Base-by-base conservation (phyloP, 352 stramenopile genomes). In the Pythium vanterpoolii region DNA sequence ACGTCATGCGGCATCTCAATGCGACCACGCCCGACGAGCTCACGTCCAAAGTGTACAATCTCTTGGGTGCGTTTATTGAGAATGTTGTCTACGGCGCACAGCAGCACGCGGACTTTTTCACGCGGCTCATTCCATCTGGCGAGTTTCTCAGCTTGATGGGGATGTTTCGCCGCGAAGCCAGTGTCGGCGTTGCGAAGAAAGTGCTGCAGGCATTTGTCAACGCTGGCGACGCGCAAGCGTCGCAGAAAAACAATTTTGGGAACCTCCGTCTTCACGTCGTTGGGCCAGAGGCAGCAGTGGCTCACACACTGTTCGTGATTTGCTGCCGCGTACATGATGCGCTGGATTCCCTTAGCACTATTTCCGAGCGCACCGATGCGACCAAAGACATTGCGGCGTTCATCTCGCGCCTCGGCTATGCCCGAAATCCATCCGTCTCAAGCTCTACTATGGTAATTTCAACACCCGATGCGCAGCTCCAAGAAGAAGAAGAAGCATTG, bases 231-330 rank as follows among this genome's bases (percentile, higher is more conserved):
- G 21, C 31, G 6, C 52, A 54, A 9, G 38, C 36, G 27, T 61
- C 47, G 13, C 63, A 69, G 1, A 52, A n/a, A 23, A 67, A 56
- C 31, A 57, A 56, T n/a, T 62, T 62, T n/a, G 60, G 51, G 6
- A 75, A 56, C 18, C 66, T 92, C 26, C 74, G 82, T 0, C 72
- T 95, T 3, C 69, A 83, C 36, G 78, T 95, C 3, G 67, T 89
- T 1, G 83, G 86, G 0, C 79, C 81, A 0, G 78, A 93, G 46
- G 86, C 86, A 46, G 79, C 80, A 0, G 74, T 97, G 0, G 85
- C 91, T 4, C 86, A 97, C 51, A 96, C 86, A 10, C 58, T 96
- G 8, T 83, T 97, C 49, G 87, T 90, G 46, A 73, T 97, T 13
- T 90, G 75, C 56, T 89, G 88, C 55, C 77, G 82, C 13, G 72